A percentile compares a stretch with the other conserved stretches of the same genome.
Conservation (phyloP, 2,329 filamentous ascomycete genomes). For the Colletotrichum cordylinicola region DNA sequence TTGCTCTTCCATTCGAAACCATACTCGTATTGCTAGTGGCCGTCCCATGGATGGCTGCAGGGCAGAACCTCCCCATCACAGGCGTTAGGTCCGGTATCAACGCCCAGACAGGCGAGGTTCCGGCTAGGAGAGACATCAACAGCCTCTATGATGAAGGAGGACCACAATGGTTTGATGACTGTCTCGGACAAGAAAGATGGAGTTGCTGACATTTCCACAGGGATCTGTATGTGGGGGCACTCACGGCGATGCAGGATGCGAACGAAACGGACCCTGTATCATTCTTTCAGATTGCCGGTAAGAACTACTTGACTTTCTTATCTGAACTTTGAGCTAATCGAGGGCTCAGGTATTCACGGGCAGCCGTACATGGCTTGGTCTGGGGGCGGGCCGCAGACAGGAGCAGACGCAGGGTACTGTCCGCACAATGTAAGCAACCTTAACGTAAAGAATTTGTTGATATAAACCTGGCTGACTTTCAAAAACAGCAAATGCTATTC, state of each 20-base stretch:
- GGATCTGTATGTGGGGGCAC: slow-evolving; percentile 64
- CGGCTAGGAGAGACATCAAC: slow-evolving; percentile 53
- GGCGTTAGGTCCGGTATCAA: slow-evolving; percentile 44
- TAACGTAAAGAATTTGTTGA: background rate
- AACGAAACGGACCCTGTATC: slow-evolving; percentile 55
- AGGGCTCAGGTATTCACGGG: slow-evolving; percentile 63
- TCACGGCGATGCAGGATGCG: slow-evolving; percentile 58
- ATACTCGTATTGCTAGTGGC: background rate
- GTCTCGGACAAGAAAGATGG: background rate
- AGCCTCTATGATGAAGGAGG: slow-evolving; percentile 45
- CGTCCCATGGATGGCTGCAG: background rate
- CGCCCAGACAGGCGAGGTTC: slow-evolving; percentile 42
- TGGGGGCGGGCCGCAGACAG: slow-evolving; percentile 20
- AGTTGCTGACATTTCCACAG: background rate
- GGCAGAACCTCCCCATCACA: slow-evolving; percentile 33
- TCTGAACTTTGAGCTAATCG: background rate
- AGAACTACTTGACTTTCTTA: slow-evolving; percentile 9
- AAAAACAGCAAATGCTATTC: slow-evolving; percentile 35
- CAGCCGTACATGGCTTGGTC: slow-evolving; percentile 61
- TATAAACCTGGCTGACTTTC: slow-evolving; percentile 42
- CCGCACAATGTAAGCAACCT: slow-evolving; percentile 19
- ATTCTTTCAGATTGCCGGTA: slow-evolving; percentile 68
- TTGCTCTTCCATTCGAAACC: background rate
- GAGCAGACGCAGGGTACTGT: slow-evolving; percentile 16
- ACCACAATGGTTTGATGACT: slow-evolving; percentile 52